Evolutionary conservation across 176 grass and related monocot genomes (phyloP).

Genomic region (Rhipidocladum racemiflorum): DNA sequence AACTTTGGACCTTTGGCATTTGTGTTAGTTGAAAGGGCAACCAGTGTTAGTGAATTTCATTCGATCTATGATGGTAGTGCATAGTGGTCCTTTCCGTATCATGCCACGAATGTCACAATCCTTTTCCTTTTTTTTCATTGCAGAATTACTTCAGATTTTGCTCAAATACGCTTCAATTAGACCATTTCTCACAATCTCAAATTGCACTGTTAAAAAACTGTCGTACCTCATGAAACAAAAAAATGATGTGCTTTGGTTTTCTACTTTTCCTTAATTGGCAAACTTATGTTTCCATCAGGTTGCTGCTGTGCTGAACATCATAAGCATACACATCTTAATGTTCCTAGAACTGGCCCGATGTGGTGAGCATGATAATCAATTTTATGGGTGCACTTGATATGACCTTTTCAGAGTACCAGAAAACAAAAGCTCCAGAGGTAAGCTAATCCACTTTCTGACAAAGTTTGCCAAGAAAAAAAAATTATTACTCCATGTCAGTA

Average conservation of each 20-base stretch:
- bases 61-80: slow-evolving; percentile 7
- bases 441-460: background rate
- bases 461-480: background rate
- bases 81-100: background rate
- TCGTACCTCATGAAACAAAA: background rate
- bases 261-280: background rate
- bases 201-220: background rate
- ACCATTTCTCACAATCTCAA: background rate
- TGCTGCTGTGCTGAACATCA: background rate
- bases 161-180: background rate
- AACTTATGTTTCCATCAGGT: background rate
- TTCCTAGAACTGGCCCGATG: background rate
- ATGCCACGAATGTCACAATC: background rate
- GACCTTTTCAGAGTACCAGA: background rate
- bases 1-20: slow-evolving; percentile 17
- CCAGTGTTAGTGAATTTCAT: background rate
- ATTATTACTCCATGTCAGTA: background rate
- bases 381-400: background rate
- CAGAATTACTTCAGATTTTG: background rate
- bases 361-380: background rate
- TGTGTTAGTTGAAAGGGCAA: slow-evolving; percentile 27
- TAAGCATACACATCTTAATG: background rate
- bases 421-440: background rate
- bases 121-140: background rate
- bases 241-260: background rate